phyloP scores from a whole-genome alignment of 75 land plant species.

The Gnetum montanum region DNA sequence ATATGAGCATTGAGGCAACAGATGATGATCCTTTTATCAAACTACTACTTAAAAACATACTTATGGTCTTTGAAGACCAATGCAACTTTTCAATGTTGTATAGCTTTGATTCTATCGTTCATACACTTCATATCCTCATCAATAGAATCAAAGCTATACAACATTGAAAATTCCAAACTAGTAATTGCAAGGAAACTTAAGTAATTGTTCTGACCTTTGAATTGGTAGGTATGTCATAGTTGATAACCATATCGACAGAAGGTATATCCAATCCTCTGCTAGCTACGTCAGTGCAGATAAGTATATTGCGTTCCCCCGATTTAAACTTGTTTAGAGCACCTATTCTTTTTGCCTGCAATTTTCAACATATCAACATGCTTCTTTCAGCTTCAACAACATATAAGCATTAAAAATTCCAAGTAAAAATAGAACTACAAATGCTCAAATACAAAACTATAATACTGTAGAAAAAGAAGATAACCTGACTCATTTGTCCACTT shows the following conservation, averaged over 20 bases:
- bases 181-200: too few relatives aligned
- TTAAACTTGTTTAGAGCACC: conserved; percentile 83
- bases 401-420: conserved; percentile 4
- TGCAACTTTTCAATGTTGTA: too few relatives aligned
- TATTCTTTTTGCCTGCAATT: conserved; percentile 55
- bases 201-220: conserved; percentile 60
- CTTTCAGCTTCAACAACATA: neutral
- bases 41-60: too few relatives aligned
- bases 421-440: neutral
- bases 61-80: too few relatives aligned
- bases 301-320: conserved; percentile 80
- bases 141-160: too few relatives aligned
- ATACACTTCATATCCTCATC: too few relatives aligned
- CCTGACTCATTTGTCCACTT: conserved; percentile 96
- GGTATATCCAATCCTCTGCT: conserved; percentile 97
- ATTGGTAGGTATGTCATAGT: conserved; percentile 82
- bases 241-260: conserved; percentile 87
- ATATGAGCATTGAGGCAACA: too few relatives aligned
- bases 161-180: too few relatives aligned
- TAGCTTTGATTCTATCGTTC: too few relatives aligned
- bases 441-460: neutral
- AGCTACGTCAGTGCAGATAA: conserved; percentile 96
- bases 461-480: conserved; percentile 2
- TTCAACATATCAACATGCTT: too few relatives aligned
- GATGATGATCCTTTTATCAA: too few relatives aligned